Percentiles rank a stretch among this genome's conserved stretches.
phyloP scores from a whole-genome alignment of 768 basidiomycete genomes.

The Harrya chromipes region DNA sequence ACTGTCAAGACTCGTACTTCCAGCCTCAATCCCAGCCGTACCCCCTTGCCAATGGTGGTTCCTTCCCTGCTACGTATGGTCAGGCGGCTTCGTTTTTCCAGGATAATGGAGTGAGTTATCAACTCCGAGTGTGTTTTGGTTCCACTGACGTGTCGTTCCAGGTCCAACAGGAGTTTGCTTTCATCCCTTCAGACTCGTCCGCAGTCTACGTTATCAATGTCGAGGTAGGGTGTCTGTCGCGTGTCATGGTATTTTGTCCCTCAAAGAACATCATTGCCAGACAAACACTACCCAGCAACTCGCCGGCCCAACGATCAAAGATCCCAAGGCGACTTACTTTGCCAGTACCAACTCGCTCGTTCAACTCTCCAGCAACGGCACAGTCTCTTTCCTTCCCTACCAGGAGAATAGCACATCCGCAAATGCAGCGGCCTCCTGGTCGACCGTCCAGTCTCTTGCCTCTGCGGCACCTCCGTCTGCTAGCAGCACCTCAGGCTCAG shows the following conservation, averaged over 20 bases:
- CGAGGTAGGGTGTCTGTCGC: constrained; percentile 37
- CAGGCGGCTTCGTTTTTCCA: constrained; percentile 71
- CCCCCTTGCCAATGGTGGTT: constrained; percentile 39
- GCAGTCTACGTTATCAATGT: constrained; percentile 75
- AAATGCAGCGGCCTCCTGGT: constrained; percentile 51
- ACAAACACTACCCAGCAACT: constrained; percentile 63
- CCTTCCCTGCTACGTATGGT: constrained; percentile 69
- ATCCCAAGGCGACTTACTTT: constrained; percentile 59
- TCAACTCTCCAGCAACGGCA: constrained; percentile 62
- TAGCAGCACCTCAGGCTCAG: constrained; percentile 10
- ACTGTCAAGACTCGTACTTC: constrained; percentile 63
- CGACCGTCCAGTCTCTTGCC: constrained; percentile 42
- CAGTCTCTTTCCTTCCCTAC: constrained; percentile 60
- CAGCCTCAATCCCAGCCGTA: constrained; percentile 68
- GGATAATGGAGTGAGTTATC: constrained; percentile 41
- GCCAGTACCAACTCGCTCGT: constrained; percentile 60
- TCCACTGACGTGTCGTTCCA: constrained; percentile 18
- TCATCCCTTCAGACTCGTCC: constrained; percentile 70
- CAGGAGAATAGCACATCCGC: constrained; percentile 40
- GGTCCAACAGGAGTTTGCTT: constrained; percentile 75
- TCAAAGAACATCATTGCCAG: constrained; percentile 29
- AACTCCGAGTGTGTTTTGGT: not conserved
- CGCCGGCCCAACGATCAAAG: constrained; percentile 57
- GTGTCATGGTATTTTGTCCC: not conserved
- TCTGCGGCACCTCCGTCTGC: constrained; percentile 39